Conservation (phyloP, 805 yeast species). For the Yarrowia hollandica region DNA sequence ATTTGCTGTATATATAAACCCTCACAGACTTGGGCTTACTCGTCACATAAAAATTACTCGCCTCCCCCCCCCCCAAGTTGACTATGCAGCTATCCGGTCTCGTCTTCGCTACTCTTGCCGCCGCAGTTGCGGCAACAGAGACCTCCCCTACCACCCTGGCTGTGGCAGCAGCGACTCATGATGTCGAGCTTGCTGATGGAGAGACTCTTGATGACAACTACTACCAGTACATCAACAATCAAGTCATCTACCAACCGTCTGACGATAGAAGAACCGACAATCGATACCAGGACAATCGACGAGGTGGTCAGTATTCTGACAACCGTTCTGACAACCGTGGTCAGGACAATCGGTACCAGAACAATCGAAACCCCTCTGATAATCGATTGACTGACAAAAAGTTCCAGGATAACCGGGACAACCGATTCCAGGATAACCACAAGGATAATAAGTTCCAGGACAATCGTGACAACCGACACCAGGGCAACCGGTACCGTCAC, state of each 20-base stretch:
- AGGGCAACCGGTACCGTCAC: conserved; percentile 2
- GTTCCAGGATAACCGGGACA: conserved; percentile 26
- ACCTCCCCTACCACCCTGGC: conserved; percentile 12
- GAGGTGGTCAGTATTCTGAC: conserved; percentile 26
- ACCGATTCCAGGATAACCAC: conserved; percentile 17
- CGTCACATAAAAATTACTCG: background rate
- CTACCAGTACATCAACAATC: conserved; percentile 23
- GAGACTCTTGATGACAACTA: conserved; percentile 15
- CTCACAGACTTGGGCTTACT: background rate
- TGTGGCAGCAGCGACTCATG: background rate
- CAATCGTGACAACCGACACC: conserved; percentile 7
- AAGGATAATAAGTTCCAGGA: conserved; percentile 7
- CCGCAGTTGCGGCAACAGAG: background rate
- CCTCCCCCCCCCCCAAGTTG: background rate
- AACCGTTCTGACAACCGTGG: conserved; percentile 19
- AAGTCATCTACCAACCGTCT: conserved; percentile 11
- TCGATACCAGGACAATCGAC: conserved; percentile 22
- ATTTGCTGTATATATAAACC: background rate
- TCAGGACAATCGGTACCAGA: conserved; percentile 27
- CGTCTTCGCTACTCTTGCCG: conserved; percentile 6
- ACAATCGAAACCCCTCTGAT: conserved; percentile 12
- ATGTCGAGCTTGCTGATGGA: background rate
- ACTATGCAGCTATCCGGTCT: conserved; percentile 13
- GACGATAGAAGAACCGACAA: conserved; percentile 10
- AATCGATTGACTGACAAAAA: conserved; percentile 9